Evolutionary conservation across 805 yeast species (phyloP), one percentile per base, ranked within the genome.

Genomic region (Candida ipomoeae): DNA sequence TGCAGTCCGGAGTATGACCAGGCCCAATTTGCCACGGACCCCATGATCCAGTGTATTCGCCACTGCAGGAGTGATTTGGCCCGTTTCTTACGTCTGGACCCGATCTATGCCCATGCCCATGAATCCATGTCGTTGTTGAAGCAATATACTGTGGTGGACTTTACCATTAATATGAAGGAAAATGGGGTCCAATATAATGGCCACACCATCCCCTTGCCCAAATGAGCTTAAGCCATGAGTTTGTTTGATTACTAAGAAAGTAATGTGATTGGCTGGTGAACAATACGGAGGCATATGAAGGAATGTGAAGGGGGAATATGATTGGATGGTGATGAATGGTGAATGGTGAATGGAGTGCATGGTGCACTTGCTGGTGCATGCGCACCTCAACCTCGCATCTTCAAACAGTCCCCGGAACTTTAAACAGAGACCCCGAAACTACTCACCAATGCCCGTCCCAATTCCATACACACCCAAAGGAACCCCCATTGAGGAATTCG

Each of bases 381-480:
- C 26, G 26, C 26, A 21, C 8, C 7, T 5, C 8, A 6, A 21
- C 26, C 7, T 21, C 26, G 8, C 8, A 6, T 21, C 26, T 21
- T 21, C 8, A 21, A 21, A 6, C 26, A 6, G 2, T 6, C 29
- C 29, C 11, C 29, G 29, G 29, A 26, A 3, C 26, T 23, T 7
- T 8, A 23, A 26, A 26, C 29, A 3, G 11, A 3, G 11, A 8
- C 35, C 6, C 35, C 15, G 4, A 6, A n/a, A 32, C 35, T n/a
- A n/a, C 15, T 14, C 15, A 32, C 15, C 35, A 40, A 40, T 40
- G 42, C 17, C 42, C 6, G 17, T 40, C 14, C 55, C 53, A 17
- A 48, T 68, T 36, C 78, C 78, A 6, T 74, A 73, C 56, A 64
- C 54, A 6, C 59, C 77, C 5, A 59, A 51, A 5, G 67, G 67